Evolutionary conservation across 305 asterid species (phyloP).

Genomic region (Fraxinus greggii): DNA sequence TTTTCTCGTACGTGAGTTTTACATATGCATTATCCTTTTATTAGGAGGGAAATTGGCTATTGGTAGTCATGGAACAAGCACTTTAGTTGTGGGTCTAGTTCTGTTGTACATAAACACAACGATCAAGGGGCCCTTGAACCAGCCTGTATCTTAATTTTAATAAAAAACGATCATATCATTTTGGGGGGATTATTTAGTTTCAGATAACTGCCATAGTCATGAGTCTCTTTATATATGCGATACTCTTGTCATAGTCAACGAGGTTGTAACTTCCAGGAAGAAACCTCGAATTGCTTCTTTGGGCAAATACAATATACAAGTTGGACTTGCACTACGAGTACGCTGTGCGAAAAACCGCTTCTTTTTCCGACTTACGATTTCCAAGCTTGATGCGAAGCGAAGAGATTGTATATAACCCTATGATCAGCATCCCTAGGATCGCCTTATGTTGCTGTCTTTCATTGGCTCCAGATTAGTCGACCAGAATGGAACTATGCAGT

Average conservation of each 20-base stretch:
- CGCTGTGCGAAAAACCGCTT: background rate
- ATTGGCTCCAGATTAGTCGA: background rate
- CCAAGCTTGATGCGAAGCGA: background rate
- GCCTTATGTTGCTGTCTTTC: background rate
- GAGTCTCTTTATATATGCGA: background rate
- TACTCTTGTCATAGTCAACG: background rate
- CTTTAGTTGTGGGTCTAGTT: background rate
- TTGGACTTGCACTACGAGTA: slow-evolving; percentile 5
- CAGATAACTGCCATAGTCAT: background rate
- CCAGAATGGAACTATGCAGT: background rate
- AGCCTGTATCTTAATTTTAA: background rate
- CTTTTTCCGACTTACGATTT: background rate
- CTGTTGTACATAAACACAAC: background rate
- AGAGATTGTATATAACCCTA: background rate
- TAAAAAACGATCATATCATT: background rate
- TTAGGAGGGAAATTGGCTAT: background rate
- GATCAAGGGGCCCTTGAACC: background rate
- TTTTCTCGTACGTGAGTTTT: background rate
- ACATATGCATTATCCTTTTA: background rate
- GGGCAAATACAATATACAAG: slow-evolving; percentile 8
- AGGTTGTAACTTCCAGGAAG: background rate
- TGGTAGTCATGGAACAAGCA: background rate
- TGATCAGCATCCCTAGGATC: background rate
- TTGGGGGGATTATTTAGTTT: background rate
- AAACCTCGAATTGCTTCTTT: background rate